A percentile compares a stretch with the other conserved stretches of the same genome.
Conservation (phyloP, 169 alveolate species). For the Toxoplasma gondii region DNA sequence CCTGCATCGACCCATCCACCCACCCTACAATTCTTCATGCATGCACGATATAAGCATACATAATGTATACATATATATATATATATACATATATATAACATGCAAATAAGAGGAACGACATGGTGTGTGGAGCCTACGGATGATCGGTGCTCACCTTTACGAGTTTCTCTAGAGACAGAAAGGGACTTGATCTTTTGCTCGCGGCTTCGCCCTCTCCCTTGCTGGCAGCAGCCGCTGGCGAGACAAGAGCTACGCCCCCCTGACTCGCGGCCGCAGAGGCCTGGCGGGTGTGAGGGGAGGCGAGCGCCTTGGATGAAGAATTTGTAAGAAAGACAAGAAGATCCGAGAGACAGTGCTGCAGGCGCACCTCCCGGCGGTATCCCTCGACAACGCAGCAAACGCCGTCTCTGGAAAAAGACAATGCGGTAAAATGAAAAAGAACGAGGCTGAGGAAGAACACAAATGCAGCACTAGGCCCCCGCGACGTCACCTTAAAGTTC, state of each 20-base stretch:
- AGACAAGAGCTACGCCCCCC: not conserved
- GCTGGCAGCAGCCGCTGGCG: not conserved
- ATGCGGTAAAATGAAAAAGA: too few species aligned
- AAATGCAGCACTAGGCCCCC: too few species aligned
- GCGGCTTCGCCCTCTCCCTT: not conserved
- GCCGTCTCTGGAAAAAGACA: conserved; percentile 13
- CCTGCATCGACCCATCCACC: not conserved
- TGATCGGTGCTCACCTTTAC: not conserved
- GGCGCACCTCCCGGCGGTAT: conserved; percentile 26
- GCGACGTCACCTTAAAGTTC: too few species aligned
- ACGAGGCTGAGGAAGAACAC: not conserved
- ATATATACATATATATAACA: not conserved
- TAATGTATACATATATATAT: not conserved
- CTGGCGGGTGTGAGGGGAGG: not conserved
- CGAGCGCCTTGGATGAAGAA: not conserved
- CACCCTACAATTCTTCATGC: too few species aligned
- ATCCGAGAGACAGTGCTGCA: conserved; percentile 7
- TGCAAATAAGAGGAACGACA: not conserved
- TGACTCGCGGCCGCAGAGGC: not conserved
- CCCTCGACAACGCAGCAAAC: conserved; percentile 35
- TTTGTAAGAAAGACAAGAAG: not conserved
- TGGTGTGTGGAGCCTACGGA: not conserved
- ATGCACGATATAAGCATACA: too few species aligned
- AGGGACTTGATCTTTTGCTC: not conserved
- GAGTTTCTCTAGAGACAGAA: not conserved